phyloP scores from a whole-genome alignment of 345 rosid species.

The Corchorus capsularis region DNA sequence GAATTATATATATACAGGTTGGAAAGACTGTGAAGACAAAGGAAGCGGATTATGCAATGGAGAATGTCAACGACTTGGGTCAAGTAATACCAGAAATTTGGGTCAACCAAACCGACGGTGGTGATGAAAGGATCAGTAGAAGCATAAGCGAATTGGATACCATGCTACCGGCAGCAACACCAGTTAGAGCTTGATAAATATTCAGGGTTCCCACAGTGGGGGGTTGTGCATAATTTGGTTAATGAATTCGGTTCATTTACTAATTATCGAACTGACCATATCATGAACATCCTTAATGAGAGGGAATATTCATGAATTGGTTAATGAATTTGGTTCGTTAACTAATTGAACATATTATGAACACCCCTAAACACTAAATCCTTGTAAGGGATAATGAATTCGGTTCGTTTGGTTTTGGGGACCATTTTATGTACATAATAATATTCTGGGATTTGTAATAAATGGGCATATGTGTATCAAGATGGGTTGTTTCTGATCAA shows the following conservation, averaged over 20 bases:
- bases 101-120: conserved; percentile 35
- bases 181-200: conserved; percentile 58
- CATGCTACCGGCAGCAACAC: conserved; percentile 35
- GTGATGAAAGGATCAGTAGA: conserved; percentile 39
- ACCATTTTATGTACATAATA: conserved; percentile 6
- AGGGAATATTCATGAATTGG: too few species aligned
- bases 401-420: not conserved
- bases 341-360: not conserved
- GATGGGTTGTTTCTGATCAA: not conserved
- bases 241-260: too few species aligned
- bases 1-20: conserved; percentile 44
- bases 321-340: not conserved
- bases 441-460: not conserved
- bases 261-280: too few species aligned
- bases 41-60: conserved; percentile 73
- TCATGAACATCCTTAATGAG: too few species aligned
- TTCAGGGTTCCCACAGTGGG: not conserved
- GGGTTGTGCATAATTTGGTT: not conserved
- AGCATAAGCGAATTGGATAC: conserved; percentile 56
- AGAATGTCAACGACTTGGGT: conserved; percentile 41
- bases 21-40: conserved; percentile 60
- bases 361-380: too few species aligned
- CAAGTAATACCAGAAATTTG: conserved; percentile 73
- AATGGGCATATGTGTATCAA: not conserved
- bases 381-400: too few species aligned